A percentile compares a stretch with the other conserved stretches of the same genome.
These are phyloP conservation scores for Oryza longistaminata DNA, from an alignment of 176 grass and related monocot genomes.

Conservation along the genomic window DNA sequence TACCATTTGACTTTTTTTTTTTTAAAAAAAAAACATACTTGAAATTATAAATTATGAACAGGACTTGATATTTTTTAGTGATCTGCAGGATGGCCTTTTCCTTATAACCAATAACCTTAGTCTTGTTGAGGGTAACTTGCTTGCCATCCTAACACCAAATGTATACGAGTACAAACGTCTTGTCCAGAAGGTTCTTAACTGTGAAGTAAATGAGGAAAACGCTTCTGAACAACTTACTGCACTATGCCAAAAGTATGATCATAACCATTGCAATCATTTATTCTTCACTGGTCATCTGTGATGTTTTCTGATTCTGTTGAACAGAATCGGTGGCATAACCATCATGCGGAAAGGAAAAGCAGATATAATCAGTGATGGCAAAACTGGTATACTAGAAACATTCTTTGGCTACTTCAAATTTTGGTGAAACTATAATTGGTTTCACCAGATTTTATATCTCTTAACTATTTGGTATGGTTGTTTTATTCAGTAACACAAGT, in stretches of 20 bases:
- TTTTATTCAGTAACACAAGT: conserved; percentile 69
- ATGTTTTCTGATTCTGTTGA: conserved; percentile 3
- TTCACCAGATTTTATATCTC: neutral
- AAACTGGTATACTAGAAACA: conserved; percentile 66
- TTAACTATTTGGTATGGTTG: conserved; percentile 23
- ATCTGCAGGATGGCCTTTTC: conserved; percentile 87
- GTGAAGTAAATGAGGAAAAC: conserved; percentile 64
- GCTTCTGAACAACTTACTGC: conserved; percentile 56
- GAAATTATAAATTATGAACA: neutral
- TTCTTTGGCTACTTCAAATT: neutral
- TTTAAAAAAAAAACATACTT: conserved; percentile 1
- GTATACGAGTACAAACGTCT: conserved; percentile 91
- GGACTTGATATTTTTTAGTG: conserved; percentile 22
- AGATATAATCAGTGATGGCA: conserved; percentile 87
- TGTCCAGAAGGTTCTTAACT: conserved; percentile 78
- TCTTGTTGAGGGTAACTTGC: conserved; percentile 60
- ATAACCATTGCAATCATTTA: neutral
- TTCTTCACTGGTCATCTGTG: neutral
- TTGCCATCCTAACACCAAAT: conserved; percentile 90
- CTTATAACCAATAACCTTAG: conserved; percentile 76
- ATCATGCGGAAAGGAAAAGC: conserved; percentile 87
- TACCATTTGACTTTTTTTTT: conserved; percentile 37
- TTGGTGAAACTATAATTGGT: neutral
- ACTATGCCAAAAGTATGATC: conserved; percentile 69
- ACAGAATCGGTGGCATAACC: conserved; percentile 81